phyloP scores from a whole-genome alignment of 768 basidiomycete genomes.

The Suillus ampliporus region DNA sequence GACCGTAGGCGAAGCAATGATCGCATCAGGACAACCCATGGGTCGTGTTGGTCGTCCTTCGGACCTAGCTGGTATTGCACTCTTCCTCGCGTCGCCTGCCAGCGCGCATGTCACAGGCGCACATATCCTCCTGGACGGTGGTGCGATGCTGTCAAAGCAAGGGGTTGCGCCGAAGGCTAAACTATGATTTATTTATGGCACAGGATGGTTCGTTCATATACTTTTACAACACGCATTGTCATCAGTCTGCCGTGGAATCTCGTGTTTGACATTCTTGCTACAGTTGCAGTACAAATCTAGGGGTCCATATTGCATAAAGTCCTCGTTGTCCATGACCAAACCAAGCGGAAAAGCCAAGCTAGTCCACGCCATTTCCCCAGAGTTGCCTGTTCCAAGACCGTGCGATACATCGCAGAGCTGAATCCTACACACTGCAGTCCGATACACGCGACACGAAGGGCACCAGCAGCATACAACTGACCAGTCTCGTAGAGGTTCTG shows the following conservation, averaged over 20 bases:
- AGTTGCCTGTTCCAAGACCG: slow-evolving; percentile 67
- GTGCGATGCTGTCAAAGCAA: slow-evolving; percentile 36
- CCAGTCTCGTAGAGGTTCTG: slow-evolving; percentile 77
- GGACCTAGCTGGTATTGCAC: slow-evolving; percentile 73
- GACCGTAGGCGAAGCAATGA: slow-evolving; percentile 54
- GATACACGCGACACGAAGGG: slow-evolving; percentile 74
- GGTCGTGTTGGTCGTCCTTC: slow-evolving; percentile 68
- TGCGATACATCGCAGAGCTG: slow-evolving; percentile 67
- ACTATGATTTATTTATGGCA: slow-evolving; percentile 18
- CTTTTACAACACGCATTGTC: neutral
- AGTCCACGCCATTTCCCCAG: slow-evolving; percentile 27
- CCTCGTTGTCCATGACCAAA: neutral
- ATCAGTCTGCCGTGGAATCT: neutral
- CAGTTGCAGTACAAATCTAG: neutral
- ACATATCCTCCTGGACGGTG: slow-evolving; percentile 77
- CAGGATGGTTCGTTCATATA: too few relatives aligned
- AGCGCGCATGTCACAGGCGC: slow-evolving; percentile 76
- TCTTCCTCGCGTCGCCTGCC: slow-evolving; percentile 75
- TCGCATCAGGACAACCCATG: slow-evolving; percentile 65
- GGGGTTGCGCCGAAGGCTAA: slow-evolving; percentile 31
- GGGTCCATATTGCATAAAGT: neutral
- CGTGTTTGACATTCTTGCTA: neutral
- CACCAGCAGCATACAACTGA: slow-evolving; percentile 76
- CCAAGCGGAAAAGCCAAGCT: neutral
- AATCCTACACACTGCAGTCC: slow-evolving; percentile 81